Conservation (phyloP, 352 stramenopile genomes). For the Phytophthora pini region DNA sequence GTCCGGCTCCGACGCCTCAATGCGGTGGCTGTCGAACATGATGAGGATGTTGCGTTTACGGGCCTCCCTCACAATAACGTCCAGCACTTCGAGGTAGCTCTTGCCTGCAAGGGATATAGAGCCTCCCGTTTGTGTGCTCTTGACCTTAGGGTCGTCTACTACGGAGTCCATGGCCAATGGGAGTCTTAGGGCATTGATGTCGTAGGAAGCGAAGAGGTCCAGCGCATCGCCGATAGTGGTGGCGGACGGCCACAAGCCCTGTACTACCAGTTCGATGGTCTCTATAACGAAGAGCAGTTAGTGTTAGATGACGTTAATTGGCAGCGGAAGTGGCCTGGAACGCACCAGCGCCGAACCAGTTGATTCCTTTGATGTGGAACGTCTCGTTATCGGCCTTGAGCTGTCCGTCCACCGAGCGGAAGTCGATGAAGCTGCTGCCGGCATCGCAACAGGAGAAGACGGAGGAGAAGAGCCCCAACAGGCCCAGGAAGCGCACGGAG, state of each 20-base stretch:
- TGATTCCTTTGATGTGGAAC: slow-evolving; percentile 75
- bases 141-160: slow-evolving; percentile 52
- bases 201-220: slow-evolving; percentile 52
- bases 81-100: slow-evolving; percentile 69
- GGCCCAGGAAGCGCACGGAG: not conserved
- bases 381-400: slow-evolving; percentile 59
- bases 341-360: slow-evolving; percentile 74
- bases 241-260: slow-evolving; percentile 72
- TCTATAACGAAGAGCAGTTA: slow-evolving; percentile 31
- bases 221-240: slow-evolving; percentile 60
- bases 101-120: slow-evolving; percentile 47
- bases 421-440: slow-evolving; percentile 60
- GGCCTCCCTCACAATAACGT: slow-evolving; percentile 58
- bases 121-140: slow-evolving; percentile 54
- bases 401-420: slow-evolving; percentile 63
- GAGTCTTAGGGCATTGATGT: slow-evolving; percentile 68
- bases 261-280: slow-evolving; percentile 61
- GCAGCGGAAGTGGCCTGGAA: not conserved
- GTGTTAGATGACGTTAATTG: not conserved
- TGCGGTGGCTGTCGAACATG: slow-evolving; percentile 74
- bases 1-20: slow-evolving; percentile 57
- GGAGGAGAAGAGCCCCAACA: not conserved
- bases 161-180: slow-evolving; percentile 77
- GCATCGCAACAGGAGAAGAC: slow-evolving; percentile 10
- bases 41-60: slow-evolving; percentile 74